Conservation (phyloP, 78 protist genomes). For the slime mould (Dictyostelium discoideum) region DNA sequence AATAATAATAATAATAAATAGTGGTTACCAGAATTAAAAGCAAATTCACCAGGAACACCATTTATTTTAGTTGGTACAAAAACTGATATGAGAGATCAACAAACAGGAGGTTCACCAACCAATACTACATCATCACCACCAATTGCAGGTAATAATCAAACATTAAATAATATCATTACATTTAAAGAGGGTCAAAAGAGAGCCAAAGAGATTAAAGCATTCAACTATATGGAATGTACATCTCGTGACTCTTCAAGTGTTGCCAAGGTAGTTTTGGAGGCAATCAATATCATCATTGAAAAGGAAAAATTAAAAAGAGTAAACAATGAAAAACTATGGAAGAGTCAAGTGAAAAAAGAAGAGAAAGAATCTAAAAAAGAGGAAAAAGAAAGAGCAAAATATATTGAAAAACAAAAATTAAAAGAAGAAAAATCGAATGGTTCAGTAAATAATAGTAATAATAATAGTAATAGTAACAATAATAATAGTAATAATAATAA, state of each 20-base stretch:
- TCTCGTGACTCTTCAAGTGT: constrained; percentile 77
- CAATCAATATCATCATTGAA: constrained; percentile 78
- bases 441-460: background rate
- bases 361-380: constrained; percentile 51
- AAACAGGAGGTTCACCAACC: background rate
- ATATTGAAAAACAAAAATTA: constrained; percentile 16
- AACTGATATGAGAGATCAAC: constrained; percentile 79
- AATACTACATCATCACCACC: constrained; percentile 37
- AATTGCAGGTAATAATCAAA: constrained; percentile 16
- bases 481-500: background rate
- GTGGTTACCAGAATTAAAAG: constrained; percentile 81
- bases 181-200: constrained; percentile 83
- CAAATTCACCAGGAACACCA: constrained; percentile 82
- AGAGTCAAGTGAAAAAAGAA: constrained; percentile 64
- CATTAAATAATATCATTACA: constrained; percentile 17
- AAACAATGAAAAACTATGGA: constrained; percentile 67
- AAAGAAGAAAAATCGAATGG: constrained; percentile 7
- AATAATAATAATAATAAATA: background rate
- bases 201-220: constrained; percentile 83
- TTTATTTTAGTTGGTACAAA: constrained; percentile 84
- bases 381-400: constrained; percentile 55
- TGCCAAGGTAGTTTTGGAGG: constrained; percentile 74
- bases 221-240: constrained; percentile 82
- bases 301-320: constrained; percentile 70
- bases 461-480: background rate